Evolutionary conservation across 2,329 filamentous ascomycete genomes (phyloP).

Genomic region (Fusarium luffae): DNA sequence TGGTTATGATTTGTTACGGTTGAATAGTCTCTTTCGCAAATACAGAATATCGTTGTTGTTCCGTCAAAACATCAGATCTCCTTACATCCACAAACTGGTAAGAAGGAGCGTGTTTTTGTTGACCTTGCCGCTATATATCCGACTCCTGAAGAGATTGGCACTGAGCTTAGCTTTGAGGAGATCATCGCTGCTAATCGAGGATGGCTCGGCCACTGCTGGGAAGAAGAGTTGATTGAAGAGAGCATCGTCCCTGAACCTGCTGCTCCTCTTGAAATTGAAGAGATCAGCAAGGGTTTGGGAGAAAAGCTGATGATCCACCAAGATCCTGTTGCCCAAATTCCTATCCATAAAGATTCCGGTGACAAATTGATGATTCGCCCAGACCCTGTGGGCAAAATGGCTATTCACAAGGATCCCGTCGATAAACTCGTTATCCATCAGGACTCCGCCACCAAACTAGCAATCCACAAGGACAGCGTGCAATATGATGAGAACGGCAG

Average conservation of each 20-base stretch:
- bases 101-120: conserved; percentile 87
- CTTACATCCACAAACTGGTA: conserved; percentile 83
- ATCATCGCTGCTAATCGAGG: conserved; percentile 82
- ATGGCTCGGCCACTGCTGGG: conserved; percentile 70
- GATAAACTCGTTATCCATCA: conserved; percentile 29
- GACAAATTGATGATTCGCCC: conserved; percentile 15
- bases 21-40: conserved; percentile 68
- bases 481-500: conserved; percentile 70
- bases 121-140: conserved; percentile 89
- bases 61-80: conserved; percentile 81
- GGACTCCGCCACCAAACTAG: conserved; percentile 39
- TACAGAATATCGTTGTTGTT: conserved; percentile 75
- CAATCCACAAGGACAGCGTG: conserved; percentile 47
- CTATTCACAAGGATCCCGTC: conserved; percentile 19
- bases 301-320: conserved; percentile 45
- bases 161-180: conserved; percentile 92
- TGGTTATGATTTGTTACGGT: conserved; percentile 55
- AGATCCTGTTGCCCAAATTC: conserved; percentile 40
- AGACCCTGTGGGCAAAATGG: conserved; percentile 25
- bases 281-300: conserved; percentile 44
- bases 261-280: conserved; percentile 46
- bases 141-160: conserved; percentile 73
- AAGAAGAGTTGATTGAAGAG: conserved; percentile 55
- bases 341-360: conserved; percentile 29
- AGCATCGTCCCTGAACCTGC: conserved; percentile 47